Conservation (phyloP, 352 stramenopile genomes). For the Globisporangium nodosum region DNA sequence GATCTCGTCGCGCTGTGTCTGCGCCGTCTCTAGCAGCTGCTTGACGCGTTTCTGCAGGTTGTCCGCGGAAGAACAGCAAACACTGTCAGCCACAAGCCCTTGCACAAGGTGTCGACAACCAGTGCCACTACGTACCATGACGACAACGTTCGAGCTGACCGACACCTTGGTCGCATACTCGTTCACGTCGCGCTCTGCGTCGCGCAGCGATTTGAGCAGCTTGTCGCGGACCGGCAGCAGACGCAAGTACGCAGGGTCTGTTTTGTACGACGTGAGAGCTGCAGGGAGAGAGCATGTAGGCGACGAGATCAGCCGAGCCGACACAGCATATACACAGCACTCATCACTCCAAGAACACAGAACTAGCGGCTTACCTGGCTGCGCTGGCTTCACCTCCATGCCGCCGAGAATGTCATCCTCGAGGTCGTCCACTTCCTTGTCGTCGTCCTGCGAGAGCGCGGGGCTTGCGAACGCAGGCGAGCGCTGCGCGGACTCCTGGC, state of each 20-base stretch:
- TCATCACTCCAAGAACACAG: not conserved
- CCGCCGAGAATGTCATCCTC: constrained; percentile 71
- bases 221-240: constrained; percentile 53
- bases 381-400: constrained; percentile 56
- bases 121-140: constrained; percentile 41
- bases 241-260: constrained; percentile 60
- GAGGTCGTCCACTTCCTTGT: constrained; percentile 74
- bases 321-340: not conserved
- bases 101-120: too few relatives aligned
- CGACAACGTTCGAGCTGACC: constrained; percentile 75
- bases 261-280: constrained; percentile 42
- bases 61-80: not conserved
- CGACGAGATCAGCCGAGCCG: not conserved
- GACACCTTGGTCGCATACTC: constrained; percentile 62
- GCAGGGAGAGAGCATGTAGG: not conserved
- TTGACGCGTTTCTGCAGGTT: constrained; percentile 67
- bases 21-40: constrained; percentile 69
- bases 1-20: constrained; percentile 33
- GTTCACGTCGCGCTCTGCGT: constrained; percentile 60
- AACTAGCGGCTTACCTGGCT: constrained; percentile 8
- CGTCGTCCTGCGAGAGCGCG: constrained; percentile 48
- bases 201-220: constrained; percentile 61
- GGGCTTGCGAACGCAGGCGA: constrained; percentile 62
- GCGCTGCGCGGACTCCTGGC: constrained; percentile 54
- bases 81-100: not conserved